Evolutionary conservation across 2,329 filamentous ascomycete genomes (phyloP), one percentile per base, ranked within the genome.

Genomic region (Trichoderma atrobrunneum): DNA sequence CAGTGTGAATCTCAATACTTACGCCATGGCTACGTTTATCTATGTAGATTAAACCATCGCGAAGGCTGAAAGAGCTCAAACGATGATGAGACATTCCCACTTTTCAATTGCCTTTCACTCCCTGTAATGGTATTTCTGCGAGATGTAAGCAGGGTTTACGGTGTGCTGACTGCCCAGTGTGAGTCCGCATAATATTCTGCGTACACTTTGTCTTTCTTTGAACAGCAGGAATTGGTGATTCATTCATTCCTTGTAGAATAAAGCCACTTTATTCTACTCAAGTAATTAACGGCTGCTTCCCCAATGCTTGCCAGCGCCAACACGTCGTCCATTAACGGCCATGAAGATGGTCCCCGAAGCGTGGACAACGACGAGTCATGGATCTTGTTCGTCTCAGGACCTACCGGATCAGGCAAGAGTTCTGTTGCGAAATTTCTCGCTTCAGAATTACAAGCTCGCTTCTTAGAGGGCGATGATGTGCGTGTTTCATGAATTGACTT

Each of bases 381-480:
- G 64, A 39, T 67, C 2, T 8, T 67, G 1, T 67, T 67, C 26
- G 28, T 67, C 32, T 21, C 64, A 7, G 64, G 64, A 7, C 64
- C 64, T 11, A 59, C 64, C 3, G 64, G 64, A 12, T 67, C 64
- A 3, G 64, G 64, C 32, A 67, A 67, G 3, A 51, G 28, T 2
- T 57, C 64, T 16, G 32, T 67, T 28, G 64, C 64, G 2, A 57
- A 59, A 16, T 67, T 67, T 3, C 64, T 67, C 32, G 64, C 64
- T 28, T 59, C 51, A 1, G 11, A 21, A 8, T 14, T 67, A 2
- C 10, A 57, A 43, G 64, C 64, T 16, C 32, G 39, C 2, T 67
- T 56, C 32, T 24, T 67, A n/a, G 64, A 67, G 4, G 64, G 64
- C 32, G 64, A 67, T 32, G 64, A 67, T 43, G 64, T 67, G 34